Evolutionary conservation across 2,329 filamentous ascomycete genomes (phyloP), one percentile per base, ranked within the genome.

Genomic region (Helicocarpus griseus): DNA sequence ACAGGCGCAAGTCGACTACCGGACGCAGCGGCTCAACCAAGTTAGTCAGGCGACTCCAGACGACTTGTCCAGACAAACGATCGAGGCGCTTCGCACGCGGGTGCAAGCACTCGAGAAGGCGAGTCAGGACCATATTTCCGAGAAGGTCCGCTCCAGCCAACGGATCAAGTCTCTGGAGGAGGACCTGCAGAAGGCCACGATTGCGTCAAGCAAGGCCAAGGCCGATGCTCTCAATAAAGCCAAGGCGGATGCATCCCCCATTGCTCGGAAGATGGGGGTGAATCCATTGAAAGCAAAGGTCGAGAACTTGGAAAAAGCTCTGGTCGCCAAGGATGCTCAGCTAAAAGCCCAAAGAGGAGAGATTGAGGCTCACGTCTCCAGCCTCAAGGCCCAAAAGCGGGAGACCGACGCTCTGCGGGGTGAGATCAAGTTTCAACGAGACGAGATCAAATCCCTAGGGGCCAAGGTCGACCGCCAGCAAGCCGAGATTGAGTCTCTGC

Each of bases 201-300:
- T 61, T 40, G 51, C 55, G 5, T n/a, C 52, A 39, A 62, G 58
- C 21, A 57, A 60, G 29, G 39, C 40, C 40, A 44, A 51, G 29
- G 26, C 29, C 19, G 39, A 13, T 11, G 19, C 43, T 9, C 31
- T 35, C 31, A 35, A 35, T 35, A 14, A 14, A 35, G n/a, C 31
- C 31, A 35, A 9, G 31, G 31, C 31, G n/a, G 31, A 35, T 35
- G 9, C 9, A 35, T 35, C 31, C 31, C 31, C 31, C n/a, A n/a
- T n/a, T 35, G 31, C 31, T 9, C n/a, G 31, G 31, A 35, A n/a
- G n/a, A n/a, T n/a, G n/a, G n/a, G n/a, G n/a, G n/a, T n/a, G n/a
- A 46, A 35, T 36, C 31, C 44, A 8, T n/a, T 39, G 3, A 39
- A 19, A 33, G 28, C 11, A 35, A 35, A 47, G 11, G 8, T 33